These are phyloP conservation scores for Pistacia vera DNA, from an alignment of 345 rosid genomes.

Conservation along the genomic window DNA sequence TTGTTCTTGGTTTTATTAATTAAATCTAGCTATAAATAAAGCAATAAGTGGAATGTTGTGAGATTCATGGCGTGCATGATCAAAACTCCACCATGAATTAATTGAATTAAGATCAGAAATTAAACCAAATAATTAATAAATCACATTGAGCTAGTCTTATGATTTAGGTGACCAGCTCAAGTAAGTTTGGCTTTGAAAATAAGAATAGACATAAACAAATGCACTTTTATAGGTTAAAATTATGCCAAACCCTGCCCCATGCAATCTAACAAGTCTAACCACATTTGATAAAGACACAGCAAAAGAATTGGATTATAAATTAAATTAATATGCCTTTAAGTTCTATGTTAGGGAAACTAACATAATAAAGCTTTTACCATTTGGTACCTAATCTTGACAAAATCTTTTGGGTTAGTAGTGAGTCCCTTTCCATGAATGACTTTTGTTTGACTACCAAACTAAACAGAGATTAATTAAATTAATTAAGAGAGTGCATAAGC, in stretches of 20 bases:
- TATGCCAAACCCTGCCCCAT: constrained; percentile 32
- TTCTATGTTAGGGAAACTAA: constrained; percentile 59
- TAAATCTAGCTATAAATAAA: not conserved
- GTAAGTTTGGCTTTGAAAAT: constrained; percentile 23
- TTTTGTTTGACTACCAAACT: constrained; percentile 40
- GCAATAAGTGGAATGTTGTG: constrained; percentile 35
- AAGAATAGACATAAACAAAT: not conserved
- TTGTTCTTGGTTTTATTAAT: too few relatives aligned
- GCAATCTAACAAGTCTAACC: constrained; percentile 30
- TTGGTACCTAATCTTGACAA: constrained; percentile 45
- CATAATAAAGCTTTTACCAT: constrained; percentile 28
- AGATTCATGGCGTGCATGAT: constrained; percentile 25
- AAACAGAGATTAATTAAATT: not conserved
- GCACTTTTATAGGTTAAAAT: not conserved
- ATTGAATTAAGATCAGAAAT: not conserved
- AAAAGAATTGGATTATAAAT: not conserved
- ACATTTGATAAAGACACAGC: constrained; percentile 17
- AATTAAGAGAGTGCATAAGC: not conserved
- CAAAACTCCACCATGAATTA: not conserved
- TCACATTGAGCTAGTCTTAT: not conserved
- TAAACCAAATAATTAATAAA: too few relatives aligned
- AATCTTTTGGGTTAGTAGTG: constrained; percentile 28
- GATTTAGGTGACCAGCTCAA: constrained; percentile 51
- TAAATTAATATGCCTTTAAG: constrained; percentile 12
- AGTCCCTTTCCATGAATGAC: constrained; percentile 40